A percentile compares a stretch with the other conserved stretches of the same genome.
Evolutionary conservation across 2,329 filamentous ascomycete species (phyloP).

Genomic region (Aspergillus awamori): DNA sequence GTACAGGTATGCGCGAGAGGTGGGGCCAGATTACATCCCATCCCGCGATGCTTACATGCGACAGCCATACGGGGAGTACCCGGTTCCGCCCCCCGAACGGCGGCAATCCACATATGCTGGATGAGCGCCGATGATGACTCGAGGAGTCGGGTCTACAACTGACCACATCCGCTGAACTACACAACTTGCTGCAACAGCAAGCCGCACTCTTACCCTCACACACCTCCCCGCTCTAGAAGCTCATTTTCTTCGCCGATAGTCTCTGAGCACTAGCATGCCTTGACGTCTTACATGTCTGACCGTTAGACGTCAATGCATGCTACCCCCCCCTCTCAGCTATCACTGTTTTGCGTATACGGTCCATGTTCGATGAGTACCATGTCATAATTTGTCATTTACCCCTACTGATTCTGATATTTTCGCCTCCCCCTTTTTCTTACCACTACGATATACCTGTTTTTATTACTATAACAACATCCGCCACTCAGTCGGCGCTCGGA

Average conservation of each 20-base stretch:
- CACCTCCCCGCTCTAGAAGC: background rate
- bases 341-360: background rate
- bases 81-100: constrained; percentile 23
- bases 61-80: constrained; percentile 24
- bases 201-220: background rate
- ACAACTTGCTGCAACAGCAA: too few relatives aligned
- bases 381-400: background rate
- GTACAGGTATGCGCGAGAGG: constrained; percentile 32
- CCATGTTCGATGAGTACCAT: background rate
- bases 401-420: background rate
- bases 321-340: background rate
- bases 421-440: background rate
- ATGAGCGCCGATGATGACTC: constrained; percentile 9
- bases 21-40: constrained; percentile 28
- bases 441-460: background rate
- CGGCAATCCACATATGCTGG: constrained; percentile 30
- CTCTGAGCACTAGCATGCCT: background rate
- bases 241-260: background rate
- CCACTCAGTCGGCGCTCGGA: constrained; percentile 1
- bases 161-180: too few relatives aligned
- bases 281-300: background rate
- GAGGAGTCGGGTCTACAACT: too few relatives aligned
- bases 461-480: background rate
- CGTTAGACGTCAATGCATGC: background rate
- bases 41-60: constrained; percentile 23